Percentiles rank a stretch among this genome's conserved stretches.
These are phyloP conservation scores for Daldinia grandis DNA, from an alignment of 495 filamentous ascomycete species.

Conservation along the genomic window DNA sequence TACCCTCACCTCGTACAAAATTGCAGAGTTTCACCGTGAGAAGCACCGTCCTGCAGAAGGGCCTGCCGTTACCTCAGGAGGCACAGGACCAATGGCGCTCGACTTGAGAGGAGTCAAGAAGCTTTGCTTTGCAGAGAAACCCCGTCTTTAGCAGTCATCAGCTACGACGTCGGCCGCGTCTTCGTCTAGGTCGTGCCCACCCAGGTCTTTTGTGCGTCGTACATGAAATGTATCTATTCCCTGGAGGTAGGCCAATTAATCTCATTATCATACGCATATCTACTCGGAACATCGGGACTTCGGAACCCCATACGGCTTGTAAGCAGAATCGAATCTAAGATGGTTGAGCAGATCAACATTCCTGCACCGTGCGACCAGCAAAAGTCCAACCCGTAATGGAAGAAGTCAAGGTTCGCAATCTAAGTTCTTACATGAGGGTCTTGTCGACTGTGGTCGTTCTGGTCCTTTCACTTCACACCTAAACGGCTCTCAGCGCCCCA, in stretches of 20 bases:
- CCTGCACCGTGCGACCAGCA: conserved; percentile 30
- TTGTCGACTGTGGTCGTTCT: conserved; percentile 16
- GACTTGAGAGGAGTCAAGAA: conserved; percentile 6
- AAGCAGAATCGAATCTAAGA: conserved; percentile 30
- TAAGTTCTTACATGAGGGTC: conserved; percentile 42
- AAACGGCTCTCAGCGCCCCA: conserved; percentile 17
- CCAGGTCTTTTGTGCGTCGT: conserved; percentile 12
- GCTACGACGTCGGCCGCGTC: conserved; percentile 26
- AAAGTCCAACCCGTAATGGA: conserved; percentile 11
- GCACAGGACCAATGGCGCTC: conserved; percentile 29
- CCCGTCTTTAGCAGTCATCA: conserved; percentile 20
- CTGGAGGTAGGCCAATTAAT: conserved; percentile 16
- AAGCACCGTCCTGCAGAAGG: conserved; percentile 41
- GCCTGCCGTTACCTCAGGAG: conserved; percentile 27
- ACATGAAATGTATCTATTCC: conserved; percentile 17
- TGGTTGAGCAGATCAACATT: conserved; percentile 29
- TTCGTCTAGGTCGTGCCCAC: conserved; percentile 16
- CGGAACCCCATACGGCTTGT: conserved; percentile 24
- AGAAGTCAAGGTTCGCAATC: conserved; percentile 31
- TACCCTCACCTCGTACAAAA: conserved; percentile 35
- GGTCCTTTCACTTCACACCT: conserved; percentile 21
- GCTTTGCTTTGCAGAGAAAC: conserved; percentile 16
- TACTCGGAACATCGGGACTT: conserved; percentile 36
- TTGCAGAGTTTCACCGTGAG: conserved; percentile 42
- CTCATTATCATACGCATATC: conserved; percentile 12